These are phyloP conservation scores for Neofusicoccum ribis DNA, from an alignment of 2,329 filamentous ascomycete genomes.

Conservation along the genomic window DNA sequence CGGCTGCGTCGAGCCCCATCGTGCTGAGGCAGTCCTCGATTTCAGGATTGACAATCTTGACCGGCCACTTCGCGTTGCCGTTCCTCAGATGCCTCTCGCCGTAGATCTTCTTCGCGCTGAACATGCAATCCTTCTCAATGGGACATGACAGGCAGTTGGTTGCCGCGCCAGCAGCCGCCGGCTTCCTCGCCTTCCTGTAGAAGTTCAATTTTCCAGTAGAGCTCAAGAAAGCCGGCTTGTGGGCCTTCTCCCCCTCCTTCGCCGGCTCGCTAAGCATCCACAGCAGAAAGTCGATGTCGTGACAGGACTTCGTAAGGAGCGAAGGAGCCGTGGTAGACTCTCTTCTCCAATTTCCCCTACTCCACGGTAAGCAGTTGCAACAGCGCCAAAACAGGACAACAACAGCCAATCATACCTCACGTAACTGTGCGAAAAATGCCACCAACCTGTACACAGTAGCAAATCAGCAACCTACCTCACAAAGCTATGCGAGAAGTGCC, in stretches of 20 bases:
- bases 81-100: constrained; percentile 65
- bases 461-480: constrained; percentile 56
- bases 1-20: constrained; percentile 51
- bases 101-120: constrained; percentile 83
- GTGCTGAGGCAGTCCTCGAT: constrained; percentile 71
- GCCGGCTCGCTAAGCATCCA: constrained; percentile 66
- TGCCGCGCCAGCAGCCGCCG: constrained; percentile 67
- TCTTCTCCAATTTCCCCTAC: constrained; percentile 85
- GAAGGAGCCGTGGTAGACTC: constrained; percentile 75
- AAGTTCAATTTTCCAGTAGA: constrained; percentile 76
- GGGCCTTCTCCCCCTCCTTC: constrained; percentile 35
- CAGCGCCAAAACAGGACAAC: not conserved
- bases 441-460: constrained; percentile 62
- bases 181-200: constrained; percentile 76
- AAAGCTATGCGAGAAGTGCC: constrained; percentile 88
- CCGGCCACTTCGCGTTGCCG: constrained; percentile 75
- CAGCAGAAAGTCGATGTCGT: constrained; percentile 89
- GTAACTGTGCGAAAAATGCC: constrained; percentile 79
- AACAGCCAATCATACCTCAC: no score
- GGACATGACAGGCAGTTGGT: constrained; percentile 88
- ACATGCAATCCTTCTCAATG: constrained; percentile 73
- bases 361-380: not conserved
- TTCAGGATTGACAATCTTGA: constrained; percentile 86
- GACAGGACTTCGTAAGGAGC: constrained; percentile 90
- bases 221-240: constrained; percentile 73